Conservation (phyloP, 164 flowering plant species). For the Nymphaea thermarum region DNA sequence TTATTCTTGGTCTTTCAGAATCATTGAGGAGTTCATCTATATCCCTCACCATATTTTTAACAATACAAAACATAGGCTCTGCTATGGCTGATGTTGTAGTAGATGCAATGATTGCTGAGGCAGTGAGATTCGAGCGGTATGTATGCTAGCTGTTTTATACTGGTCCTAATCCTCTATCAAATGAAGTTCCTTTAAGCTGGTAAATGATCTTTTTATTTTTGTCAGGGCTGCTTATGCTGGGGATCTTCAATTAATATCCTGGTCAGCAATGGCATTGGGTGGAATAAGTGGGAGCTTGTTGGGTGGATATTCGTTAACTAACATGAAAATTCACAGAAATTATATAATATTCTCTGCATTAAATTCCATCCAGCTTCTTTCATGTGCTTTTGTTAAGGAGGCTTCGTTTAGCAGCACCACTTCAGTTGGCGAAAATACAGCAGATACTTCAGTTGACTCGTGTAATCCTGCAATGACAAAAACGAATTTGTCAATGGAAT, state of each 20-base stretch:
- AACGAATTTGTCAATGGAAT: background rate
- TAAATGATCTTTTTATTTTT: background rate
- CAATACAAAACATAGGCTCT: constrained; percentile 77
- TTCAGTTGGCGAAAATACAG: background rate
- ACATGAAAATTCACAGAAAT: constrained; percentile 44
- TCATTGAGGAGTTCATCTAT: constrained; percentile 41
- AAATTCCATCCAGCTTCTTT: constrained; percentile 60
- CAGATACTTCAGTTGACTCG: background rate
- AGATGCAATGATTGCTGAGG: constrained; percentile 98
- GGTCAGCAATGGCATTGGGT: constrained; percentile 91
- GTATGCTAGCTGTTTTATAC: constrained; percentile 1
- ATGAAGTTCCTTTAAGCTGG: background rate
- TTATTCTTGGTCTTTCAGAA: constrained; percentile 40
- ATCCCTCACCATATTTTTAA: constrained; percentile 49
- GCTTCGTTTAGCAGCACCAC: constrained; percentile 9
- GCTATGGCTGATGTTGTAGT: constrained; percentile 96
- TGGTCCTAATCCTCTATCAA: background rate
- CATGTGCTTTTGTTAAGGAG: constrained; percentile 75
- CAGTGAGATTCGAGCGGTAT: constrained; percentile 61
- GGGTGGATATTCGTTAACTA: constrained; percentile 73
- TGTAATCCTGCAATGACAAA: background rate
- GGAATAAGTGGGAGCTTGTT: constrained; percentile 83
- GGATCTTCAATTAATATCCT: constrained; percentile 82
- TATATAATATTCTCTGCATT: constrained; percentile 68
- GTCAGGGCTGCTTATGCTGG: constrained; percentile 85